Percentiles rank a stretch among this genome's conserved stretches.
phyloP scores from a whole-genome alignment of 495 filamentous ascomycete species.

The Oidiodendron maius region DNA sequence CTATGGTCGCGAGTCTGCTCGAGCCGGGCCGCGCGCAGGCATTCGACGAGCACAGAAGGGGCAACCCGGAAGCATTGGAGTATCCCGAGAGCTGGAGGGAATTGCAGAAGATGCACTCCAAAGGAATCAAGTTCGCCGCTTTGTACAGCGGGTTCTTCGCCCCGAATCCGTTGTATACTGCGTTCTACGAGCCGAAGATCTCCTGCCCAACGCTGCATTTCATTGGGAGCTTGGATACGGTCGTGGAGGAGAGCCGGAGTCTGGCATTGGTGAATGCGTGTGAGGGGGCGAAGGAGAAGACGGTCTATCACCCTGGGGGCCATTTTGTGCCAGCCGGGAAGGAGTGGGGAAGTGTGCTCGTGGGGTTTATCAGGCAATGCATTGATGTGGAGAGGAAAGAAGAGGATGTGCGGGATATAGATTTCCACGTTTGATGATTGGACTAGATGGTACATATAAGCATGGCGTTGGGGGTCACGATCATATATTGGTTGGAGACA shows the following conservation, averaged over 20 bases:
- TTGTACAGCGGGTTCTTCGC: conserved; percentile 76
- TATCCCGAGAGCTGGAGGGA: conserved; percentile 33
- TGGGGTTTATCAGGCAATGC: conserved; percentile 59
- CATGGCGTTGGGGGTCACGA: conserved; percentile 14
- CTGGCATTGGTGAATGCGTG: conserved; percentile 62
- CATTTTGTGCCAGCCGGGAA: conserved; percentile 84
- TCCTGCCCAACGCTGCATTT: conserved; percentile 76
- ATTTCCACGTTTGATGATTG: conserved; percentile 51
- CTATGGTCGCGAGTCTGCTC: conserved; percentile 55
- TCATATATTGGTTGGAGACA: neutral
- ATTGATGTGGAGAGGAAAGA: conserved; percentile 33
- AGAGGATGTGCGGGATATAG: conserved; percentile 58
- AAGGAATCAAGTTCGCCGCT: conserved; percentile 71
- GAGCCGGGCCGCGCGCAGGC: conserved; percentile 47
- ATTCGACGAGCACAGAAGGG: conserved; percentile 30
- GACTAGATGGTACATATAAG: conserved; percentile 5
- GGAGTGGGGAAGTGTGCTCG: conserved; percentile 69
- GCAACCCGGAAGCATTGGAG: conserved; percentile 25
- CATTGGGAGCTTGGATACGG: conserved; percentile 77
- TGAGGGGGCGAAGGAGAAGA: conserved; percentile 45
- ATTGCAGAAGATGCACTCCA: conserved; percentile 29
- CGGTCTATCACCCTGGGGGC: conserved; percentile 84
- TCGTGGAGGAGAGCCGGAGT: conserved; percentile 74
- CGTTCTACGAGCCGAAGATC: conserved; percentile 72
- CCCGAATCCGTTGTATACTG: conserved; percentile 52